Evolutionary conservation across 2,329 filamentous ascomycete genomes (phyloP), one percentile per base, ranked within the genome.

Genomic region (Pseudogymnoascus sp.): DNA sequence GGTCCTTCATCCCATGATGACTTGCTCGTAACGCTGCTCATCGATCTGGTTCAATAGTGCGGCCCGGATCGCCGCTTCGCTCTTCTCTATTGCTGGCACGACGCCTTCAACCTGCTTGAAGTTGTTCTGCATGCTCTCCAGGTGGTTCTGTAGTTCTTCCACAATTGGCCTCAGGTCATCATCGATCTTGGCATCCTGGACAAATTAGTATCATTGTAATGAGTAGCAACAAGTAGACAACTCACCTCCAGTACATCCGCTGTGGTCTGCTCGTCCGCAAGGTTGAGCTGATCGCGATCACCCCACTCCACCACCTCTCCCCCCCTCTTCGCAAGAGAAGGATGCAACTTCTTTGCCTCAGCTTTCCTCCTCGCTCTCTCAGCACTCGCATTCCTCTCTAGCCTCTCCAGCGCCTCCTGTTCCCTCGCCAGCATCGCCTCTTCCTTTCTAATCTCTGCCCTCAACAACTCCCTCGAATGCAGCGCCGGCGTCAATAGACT

Each of bases 401-500:
- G 73, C 18, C 73, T 72, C 55, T 75, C 73, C 64, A 87, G 73
- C 21, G 71, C 67, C 60, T 77, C 76, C 67, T 85, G 82, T 62
- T 87, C 85, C 31, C 71, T 72, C 65, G 84, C 81, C 52, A 88
- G 74, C 65, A 80, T 77, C 33, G 69, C 73, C 73, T 86, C 80
- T 61, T 87, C 80, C 66, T 78, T 78, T 64, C 77, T 78, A 66
- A 82, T 80, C 72, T 88, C 86, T 29, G 78, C 75, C 61, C 75
- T 75, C 33, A 90, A 76, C 52, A 90, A 73, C 65, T 82, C 79
- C 25, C 88, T 81, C 3, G 83, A 80, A 72, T 90, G 86, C 42
- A 86, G 74, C 18, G 82, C 75, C 1, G 86, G 84, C 13, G 83
- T 85, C 4, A 90, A 79, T 72, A 82, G 80, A 63, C 75, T 75